A percentile compares a stretch with the other conserved stretches of the same genome.
These are phyloP conservation scores for Penicillium janthinellum DNA, from an alignment of 2,329 filamentous ascomycete genomes.

Conservation along the genomic window DNA sequence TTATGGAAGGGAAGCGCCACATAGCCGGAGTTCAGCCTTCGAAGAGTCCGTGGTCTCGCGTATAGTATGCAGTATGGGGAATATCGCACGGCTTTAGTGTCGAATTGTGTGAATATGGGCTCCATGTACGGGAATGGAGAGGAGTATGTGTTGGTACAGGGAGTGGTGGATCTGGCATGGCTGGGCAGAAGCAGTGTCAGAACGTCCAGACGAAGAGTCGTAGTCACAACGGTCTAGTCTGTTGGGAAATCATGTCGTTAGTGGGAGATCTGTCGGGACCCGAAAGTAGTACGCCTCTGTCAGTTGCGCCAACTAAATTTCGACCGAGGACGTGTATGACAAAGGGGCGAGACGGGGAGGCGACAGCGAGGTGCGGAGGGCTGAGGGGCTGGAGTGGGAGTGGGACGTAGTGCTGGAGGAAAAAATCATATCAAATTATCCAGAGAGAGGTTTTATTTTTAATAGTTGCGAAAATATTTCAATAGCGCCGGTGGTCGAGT, in stretches of 20 bases:
- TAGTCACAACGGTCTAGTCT: not conserved
- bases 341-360: not conserved
- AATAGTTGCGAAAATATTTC: too few relatives aligned
- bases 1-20: too few relatives aligned
- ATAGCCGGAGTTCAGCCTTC: too few relatives aligned
- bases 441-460: not conserved
- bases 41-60: not conserved
- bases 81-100: not conserved
- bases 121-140: not conserved
- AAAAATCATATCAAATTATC: not conserved
- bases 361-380: not conserved
- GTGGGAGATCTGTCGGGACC: not conserved
- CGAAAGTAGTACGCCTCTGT: too few relatives aligned
- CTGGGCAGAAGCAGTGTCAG: not conserved
- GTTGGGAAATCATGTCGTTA: not conserved
- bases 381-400: not conserved
- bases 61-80: not conserved
- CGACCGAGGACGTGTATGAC: not conserved
- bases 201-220: not conserved
- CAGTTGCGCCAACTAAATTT: too few relatives aligned
- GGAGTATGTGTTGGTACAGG: not conserved
- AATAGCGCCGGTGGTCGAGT: conserved; percentile 1
- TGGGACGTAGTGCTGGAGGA: not conserved
- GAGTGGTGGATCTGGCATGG: not conserved
- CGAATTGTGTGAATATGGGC: not conserved